Base-by-base conservation (phyloP, 2,329 filamentous ascomycete genomes). In the Aspergillus amoenus region DNA sequence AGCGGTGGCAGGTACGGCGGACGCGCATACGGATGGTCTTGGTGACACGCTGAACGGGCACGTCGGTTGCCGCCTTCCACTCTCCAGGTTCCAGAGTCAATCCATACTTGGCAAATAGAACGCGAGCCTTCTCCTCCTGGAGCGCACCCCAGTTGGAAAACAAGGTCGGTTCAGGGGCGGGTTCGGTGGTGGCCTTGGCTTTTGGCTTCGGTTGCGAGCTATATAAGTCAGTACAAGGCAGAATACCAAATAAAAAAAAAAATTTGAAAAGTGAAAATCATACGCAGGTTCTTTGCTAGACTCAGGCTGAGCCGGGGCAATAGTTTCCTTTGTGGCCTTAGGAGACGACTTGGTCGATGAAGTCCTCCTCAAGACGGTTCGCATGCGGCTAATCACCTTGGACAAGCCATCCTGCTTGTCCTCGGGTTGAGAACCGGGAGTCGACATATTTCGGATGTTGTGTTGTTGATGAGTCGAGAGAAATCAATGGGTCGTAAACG, bases 1-100 rank as follows among this genome's bases (percentile, higher is more conserved):
- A 97, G 64, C 84, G 82, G 75, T 96, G 93, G 74, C 93, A 97
- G 61, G 84, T 87, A 45, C 78, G 78, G 50, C 71, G 77, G 32
- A 81, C 76, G 42, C 78, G 70, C 76, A 80, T 78, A 57, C 77
- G 75, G 52, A 79, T 76, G 22, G 74, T 73, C 58, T 79, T 79
- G 50, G 75, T 69, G 9, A 80, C 76, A 46, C 78, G 72, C 55
- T 75, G 70, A 27, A 74, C 67, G 54, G 73, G 68, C 24, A 68
- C 61, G 54, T 71, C 69, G 57, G 56, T 63, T 49, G 70, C 66
- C 4, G 68, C 66, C 55, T 72, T 74, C 76, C 74, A 78, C 57
- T 79, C 77, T 34, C 70, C 70, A 9, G 73, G 70, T 41, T 77
- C 75, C 18, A 80, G 63, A 3, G 71, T 74, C 55, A 80, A 62